A percentile compares a stretch with the other conserved stretches of the same genome.
Evolutionary conservation across 441 rosid species (phyloP).

Genomic region (Eutrema salsugineum): DNA sequence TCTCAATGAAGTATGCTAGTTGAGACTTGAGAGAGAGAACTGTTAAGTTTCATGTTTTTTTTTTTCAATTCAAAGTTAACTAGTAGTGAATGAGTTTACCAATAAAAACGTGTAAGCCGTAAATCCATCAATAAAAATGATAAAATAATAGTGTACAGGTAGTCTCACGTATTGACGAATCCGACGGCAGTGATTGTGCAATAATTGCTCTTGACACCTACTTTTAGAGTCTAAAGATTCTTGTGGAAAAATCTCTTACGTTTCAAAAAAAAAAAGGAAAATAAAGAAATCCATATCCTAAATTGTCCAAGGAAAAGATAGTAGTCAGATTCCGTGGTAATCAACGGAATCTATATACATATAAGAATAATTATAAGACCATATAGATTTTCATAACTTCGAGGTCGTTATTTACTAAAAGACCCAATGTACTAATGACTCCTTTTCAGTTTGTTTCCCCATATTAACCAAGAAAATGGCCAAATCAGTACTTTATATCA

Average conservation of each 20-base stretch:
- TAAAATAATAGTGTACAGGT: not conserved
- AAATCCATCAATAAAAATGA: not conserved
- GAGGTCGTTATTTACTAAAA: conserved; percentile 3
- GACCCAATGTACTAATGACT: not conserved
- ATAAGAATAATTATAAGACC: not conserved
- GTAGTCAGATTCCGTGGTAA: conserved; percentile 26
- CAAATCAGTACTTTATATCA: not conserved
- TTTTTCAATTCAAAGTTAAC: not conserved
- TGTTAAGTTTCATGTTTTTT: not conserved
- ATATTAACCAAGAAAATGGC: not conserved
- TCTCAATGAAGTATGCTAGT: not conserved
- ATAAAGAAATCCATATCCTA: not conserved
- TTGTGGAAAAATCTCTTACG: conserved; percentile 5
- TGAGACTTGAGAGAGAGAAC: not conserved
- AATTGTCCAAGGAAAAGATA: conserved; percentile 1
- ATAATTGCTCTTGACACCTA: conserved; percentile 19
- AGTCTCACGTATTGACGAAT: conserved; percentile 2
- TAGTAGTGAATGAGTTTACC: not conserved
- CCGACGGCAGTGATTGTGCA: conserved; percentile 23
- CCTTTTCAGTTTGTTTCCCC: not conserved
- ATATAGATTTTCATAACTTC: conserved; percentile 8
- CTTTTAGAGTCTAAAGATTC: conserved; percentile 15
- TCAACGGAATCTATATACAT: not conserved
- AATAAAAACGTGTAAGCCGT: not conserved
- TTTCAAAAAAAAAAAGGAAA: not conserved